These are phyloP conservation scores for Amphirosellinia nigrospora DNA, from an alignment of 495 filamentous ascomycete genomes.

Conservation along the genomic window DNA sequence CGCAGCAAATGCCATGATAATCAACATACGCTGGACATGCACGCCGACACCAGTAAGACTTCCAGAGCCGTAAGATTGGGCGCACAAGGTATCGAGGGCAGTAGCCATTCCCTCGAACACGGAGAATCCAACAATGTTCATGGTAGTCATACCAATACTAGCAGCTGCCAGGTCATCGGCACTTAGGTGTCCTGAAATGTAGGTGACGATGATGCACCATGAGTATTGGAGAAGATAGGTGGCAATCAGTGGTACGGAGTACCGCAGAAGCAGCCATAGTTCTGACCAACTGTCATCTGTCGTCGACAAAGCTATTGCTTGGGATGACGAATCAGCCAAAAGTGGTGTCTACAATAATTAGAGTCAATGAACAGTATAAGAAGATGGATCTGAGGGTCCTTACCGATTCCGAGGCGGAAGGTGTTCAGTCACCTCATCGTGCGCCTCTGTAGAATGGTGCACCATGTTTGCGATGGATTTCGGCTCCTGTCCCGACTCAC, in stretches of 20 bases:
- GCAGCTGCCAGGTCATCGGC: conserved; percentile 68
- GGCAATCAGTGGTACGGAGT: conserved; percentile 69
- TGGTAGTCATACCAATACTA: conserved; percentile 41
- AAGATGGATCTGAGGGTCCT: no score
- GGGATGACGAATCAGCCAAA: conserved; percentile 8
- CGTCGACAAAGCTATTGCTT: background rate
- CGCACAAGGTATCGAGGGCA: conserved; percentile 75
- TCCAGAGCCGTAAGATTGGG: conserved; percentile 78
- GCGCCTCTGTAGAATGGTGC: background rate
- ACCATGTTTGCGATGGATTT: background rate
- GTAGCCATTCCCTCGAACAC: conserved; percentile 76
- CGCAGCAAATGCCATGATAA: conserved; percentile 66
- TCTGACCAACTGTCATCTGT: conserved; percentile 30
- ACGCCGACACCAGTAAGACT: conserved; percentile 71
- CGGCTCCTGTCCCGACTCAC: background rate
- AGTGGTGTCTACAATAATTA: no score
- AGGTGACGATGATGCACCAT: conserved; percentile 72
- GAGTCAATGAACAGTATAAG: no score
- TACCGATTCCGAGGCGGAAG: conserved; percentile 16
- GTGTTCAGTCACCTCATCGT: conserved; percentile 9
- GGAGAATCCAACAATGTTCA: conserved; percentile 74
- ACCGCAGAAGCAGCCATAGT: conserved; percentile 51
- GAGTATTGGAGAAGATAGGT: conserved; percentile 80
- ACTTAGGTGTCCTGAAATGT: conserved; percentile 70
- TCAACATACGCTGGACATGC: conserved; percentile 74